A percentile compares a stretch with the other conserved stretches of the same genome.
Evolutionary conservation across 345 rosid genomes (phyloP).

Genomic region (Moricandia arvensis): DNA sequence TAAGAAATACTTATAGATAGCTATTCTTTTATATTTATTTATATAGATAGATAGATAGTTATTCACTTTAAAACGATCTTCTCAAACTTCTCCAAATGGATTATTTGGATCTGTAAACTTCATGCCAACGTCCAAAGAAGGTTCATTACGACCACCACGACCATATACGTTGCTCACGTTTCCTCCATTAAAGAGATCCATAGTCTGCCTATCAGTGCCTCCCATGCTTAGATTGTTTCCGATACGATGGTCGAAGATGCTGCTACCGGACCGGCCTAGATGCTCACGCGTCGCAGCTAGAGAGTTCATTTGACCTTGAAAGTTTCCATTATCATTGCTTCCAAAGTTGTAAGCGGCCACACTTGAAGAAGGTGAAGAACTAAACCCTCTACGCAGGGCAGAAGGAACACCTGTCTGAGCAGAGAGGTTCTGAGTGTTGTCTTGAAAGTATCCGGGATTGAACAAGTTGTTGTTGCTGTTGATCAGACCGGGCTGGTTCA

Average conservation of each 20-base stretch:
- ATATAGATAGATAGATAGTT: too few species aligned
- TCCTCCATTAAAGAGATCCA: neutral
- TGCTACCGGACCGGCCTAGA: neutral
- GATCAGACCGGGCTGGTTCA: constrained; percentile 31
- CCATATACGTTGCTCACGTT: neutral
- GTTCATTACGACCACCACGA: neutral
- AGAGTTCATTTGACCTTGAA: neutral
- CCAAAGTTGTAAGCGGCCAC: constrained; percentile 14
- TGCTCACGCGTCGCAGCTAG: neutral
- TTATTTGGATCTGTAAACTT: constrained; percentile 2
- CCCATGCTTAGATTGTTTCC: neutral
- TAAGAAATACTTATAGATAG: too few species aligned
- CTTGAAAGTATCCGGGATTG: constrained; percentile 58
- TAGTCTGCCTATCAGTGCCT: neutral
- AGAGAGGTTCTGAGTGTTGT: constrained; percentile 27
- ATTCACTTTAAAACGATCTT: neutral
- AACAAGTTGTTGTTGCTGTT: constrained; percentile 32
- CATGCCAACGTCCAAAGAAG: neutral
- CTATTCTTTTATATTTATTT: too few species aligned
- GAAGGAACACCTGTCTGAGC: constrained; percentile 43
- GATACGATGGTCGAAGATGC: neutral
- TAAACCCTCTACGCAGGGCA: constrained; percentile 54
- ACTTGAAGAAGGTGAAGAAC: constrained; percentile 39
- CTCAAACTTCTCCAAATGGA: neutral
- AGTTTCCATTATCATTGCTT: neutral